Evolutionary conservation across 2,329 filamentous ascomycete species (phyloP).

Genomic region (Trichocomaceae sp.): DNA sequence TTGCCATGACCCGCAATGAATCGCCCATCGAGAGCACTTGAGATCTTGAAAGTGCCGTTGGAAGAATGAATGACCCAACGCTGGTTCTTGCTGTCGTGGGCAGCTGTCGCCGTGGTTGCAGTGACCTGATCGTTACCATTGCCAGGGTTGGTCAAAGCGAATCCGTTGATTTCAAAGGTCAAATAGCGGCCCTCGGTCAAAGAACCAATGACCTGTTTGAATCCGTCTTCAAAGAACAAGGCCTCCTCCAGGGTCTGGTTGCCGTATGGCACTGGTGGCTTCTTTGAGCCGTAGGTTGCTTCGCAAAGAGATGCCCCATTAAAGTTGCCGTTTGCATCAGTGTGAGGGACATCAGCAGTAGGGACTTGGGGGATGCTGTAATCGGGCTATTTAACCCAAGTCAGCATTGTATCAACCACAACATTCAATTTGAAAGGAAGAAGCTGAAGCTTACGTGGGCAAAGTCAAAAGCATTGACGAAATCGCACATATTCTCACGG

Average conservation of each 20-base stretch:
- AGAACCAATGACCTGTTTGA: constrained; percentile 47
- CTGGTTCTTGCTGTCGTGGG: constrained; percentile 40
- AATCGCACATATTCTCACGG: constrained; percentile 42
- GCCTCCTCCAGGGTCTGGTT: constrained; percentile 28
- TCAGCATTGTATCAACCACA: not conserved
- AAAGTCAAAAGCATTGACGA: constrained; percentile 41
- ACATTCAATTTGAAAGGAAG: too few species aligned
- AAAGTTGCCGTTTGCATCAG: constrained; percentile 32
- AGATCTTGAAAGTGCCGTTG: constrained; percentile 34
- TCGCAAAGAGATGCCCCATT: constrained; percentile 43
- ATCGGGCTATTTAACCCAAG: constrained; percentile 34
- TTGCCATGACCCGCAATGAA: constrained; percentile 14
- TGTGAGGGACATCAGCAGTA: constrained; percentile 32
- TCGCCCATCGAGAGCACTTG: constrained; percentile 35
- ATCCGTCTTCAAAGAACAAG: constrained; percentile 46
- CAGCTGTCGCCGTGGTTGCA: constrained; percentile 21
- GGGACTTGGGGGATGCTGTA: constrained; percentile 45
- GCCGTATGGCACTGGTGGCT: constrained; percentile 47
- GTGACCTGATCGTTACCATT: not conserved
- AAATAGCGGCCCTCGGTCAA: constrained; percentile 53
- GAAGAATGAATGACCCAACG: constrained; percentile 47
- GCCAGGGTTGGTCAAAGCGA: constrained; percentile 35
- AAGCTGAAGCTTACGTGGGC: constrained; percentile 23
- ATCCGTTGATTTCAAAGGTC: constrained; percentile 44
- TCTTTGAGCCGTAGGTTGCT: constrained; percentile 27